Conservation (phyloP, 306 rosid genomes). For the Hippophae rhamnoides region DNA sequence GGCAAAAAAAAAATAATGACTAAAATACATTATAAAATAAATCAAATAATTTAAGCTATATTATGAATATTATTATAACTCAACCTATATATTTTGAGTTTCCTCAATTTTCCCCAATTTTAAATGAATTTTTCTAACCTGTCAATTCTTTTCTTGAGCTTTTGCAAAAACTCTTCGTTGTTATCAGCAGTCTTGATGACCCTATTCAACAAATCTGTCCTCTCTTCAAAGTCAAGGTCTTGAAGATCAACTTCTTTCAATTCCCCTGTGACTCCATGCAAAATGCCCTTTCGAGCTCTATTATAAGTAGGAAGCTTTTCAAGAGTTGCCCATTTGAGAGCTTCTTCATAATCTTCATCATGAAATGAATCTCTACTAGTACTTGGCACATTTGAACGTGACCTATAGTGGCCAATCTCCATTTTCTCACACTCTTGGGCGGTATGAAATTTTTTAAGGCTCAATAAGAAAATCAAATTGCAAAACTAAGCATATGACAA, state of each 20-base stretch:
- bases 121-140: not conserved
- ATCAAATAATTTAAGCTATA: too few relatives aligned
- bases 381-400: not conserved
- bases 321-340: constrained; percentile 9
- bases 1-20: too few relatives aligned
- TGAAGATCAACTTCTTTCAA: not conserved
- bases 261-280: not conserved
- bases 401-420: not conserved
- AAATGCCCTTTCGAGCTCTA: not conserved
- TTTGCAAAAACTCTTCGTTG: not conserved
- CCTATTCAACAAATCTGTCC: not conserved
- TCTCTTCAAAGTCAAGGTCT: not conserved
- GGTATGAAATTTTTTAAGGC: too few relatives aligned
- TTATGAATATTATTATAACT: too few relatives aligned
- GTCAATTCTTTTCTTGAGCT: not conserved
- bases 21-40: too few relatives aligned
- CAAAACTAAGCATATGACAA: too few relatives aligned
- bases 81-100: too few relatives aligned
- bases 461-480: too few relatives aligned
- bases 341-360: not conserved
- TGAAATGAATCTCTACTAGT: not conserved
- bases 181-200: not conserved
- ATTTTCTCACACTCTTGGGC: not conserved
- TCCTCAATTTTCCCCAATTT: too few relatives aligned
- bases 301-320: not conserved